Evolutionary conservation across 2,329 filamentous ascomycete species (phyloP).

Genomic region (Zarea fungicola): DNA sequence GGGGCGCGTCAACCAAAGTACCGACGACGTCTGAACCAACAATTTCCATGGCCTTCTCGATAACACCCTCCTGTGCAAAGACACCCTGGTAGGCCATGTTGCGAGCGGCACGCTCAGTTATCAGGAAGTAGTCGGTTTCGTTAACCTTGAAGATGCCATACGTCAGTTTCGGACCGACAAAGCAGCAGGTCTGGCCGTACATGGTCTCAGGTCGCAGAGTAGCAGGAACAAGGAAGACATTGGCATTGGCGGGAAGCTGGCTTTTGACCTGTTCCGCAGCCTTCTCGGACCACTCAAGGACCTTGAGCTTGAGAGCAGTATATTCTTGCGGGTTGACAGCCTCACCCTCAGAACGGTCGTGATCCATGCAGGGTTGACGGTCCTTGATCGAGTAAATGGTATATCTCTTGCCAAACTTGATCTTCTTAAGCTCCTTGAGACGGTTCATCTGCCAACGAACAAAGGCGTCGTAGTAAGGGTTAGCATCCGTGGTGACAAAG

Average conservation of each 20-base stretch:
- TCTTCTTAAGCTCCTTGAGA: slow-evolving; percentile 82
- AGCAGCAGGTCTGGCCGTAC: slow-evolving; percentile 97
- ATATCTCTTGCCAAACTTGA: slow-evolving; percentile 88
- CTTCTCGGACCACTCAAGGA: slow-evolving; percentile 80
- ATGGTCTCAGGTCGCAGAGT: slow-evolving; percentile 95
- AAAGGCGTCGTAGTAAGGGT: slow-evolving; percentile 94
- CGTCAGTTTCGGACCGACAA: slow-evolving; percentile 81
- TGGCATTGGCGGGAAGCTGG: slow-evolving; percentile 72
- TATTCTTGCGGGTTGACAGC: slow-evolving; percentile 79
- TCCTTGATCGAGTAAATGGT: slow-evolving; percentile 68
- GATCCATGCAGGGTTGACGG: slow-evolving; percentile 43
- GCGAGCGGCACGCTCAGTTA: slow-evolving; percentile 78
- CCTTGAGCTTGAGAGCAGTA: slow-evolving; percentile 83
- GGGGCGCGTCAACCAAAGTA: slow-evolving; percentile 81
- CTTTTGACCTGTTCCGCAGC: slow-evolving; percentile 66
- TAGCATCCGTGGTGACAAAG: slow-evolving; percentile 92
- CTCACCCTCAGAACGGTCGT: slow-evolving; percentile 42
- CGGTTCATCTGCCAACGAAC: slow-evolving; percentile 97
- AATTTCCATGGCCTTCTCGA: slow-evolving; percentile 70
- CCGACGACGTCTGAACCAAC: slow-evolving; percentile 77
- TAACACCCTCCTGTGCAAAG: slow-evolving; percentile 70
- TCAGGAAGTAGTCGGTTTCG: slow-evolving; percentile 75
- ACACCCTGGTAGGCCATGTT: slow-evolving; percentile 96
- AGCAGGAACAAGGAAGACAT: slow-evolving; percentile 85
- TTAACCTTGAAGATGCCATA: slow-evolving; percentile 84